phyloP scores from a whole-genome alignment of 208 protist genomes.

The Borovskyia barvae region DNA sequence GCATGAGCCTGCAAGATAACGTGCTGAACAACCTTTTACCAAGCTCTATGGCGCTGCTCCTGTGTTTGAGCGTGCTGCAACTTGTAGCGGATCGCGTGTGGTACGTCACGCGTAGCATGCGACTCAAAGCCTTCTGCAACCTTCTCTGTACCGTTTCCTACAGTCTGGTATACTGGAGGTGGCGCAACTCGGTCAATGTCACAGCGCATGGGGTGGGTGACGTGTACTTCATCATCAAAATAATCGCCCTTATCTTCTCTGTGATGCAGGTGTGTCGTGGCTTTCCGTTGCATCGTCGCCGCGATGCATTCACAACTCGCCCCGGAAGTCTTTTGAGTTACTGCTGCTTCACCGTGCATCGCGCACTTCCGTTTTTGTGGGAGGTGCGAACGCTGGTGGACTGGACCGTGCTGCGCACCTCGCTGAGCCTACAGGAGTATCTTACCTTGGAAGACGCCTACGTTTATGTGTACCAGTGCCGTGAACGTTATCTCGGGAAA shows the following conservation, averaged over 20 bases:
- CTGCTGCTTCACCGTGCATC: slow-evolving; percentile 43
- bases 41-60: slow-evolving; percentile 60
- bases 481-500: slow-evolving; percentile 19
- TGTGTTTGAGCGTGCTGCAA: slow-evolving; percentile 53
- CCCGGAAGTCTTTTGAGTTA: slow-evolving; percentile 31
- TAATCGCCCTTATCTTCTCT: slow-evolving; percentile 36
- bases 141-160: slow-evolving; percentile 33
- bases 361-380: slow-evolving; percentile 76
- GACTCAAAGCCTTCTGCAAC: slow-evolving; percentile 55
- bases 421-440: slow-evolving; percentile 68
- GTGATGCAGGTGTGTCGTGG: slow-evolving; percentile 61
- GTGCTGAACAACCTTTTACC: slow-evolving; percentile 74
- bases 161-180: slow-evolving; percentile 51
- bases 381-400: slow-evolving; percentile 74
- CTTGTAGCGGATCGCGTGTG: slow-evolving; percentile 74
- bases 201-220: slow-evolving; percentile 25
- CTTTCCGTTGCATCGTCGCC: slow-evolving; percentile 54
- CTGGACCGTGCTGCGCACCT: slow-evolving; percentile 69
- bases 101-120: slow-evolving; percentile 52
- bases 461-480: slow-evolving; percentile 51
- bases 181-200: slow-evolving; percentile 33
- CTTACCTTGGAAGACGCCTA: slow-evolving; percentile 80
- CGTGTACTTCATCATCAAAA: slow-evolving; percentile 53
- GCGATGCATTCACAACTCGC: slow-evolving; percentile 59
- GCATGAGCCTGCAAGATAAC: slow-evolving; percentile 50